Evolutionary conservation across 768 basidiomycete genomes (phyloP), one percentile per base, ranked within the genome.

Genomic region (Cubamyces sp.): DNA sequence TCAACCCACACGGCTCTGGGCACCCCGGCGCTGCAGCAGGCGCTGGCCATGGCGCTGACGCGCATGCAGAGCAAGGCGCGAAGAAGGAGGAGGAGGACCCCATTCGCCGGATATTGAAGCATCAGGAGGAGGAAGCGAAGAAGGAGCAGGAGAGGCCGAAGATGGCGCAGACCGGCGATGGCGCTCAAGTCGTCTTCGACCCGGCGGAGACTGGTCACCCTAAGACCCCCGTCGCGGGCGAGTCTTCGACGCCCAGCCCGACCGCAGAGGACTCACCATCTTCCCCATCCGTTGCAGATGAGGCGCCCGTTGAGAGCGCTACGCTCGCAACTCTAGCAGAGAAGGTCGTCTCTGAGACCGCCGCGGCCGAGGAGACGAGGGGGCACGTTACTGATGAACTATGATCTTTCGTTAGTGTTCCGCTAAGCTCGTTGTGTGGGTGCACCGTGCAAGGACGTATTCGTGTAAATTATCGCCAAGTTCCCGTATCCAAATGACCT

Each of bases 1-100:
- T 79, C 77, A 64, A 59, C 49, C 57, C 57, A 5, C 57, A 59
- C 28, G 57, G 57, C 12, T 25, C 25, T 26, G 54, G 43, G 16
- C 41, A 26, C 7, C 28, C 25, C 11, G 55, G 55, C 19, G 45
- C 41, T 8, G 25, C 40, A 18, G 77, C 77, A 74, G 78, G 77
- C 74, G 55, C 77, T 74, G 28, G 61, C 60, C 42, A 68, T 68
- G 60, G 58, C 69, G 64, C 75, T 73, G 71, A 77, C 72, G 58
- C 53, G 55, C 63, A 57, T 21, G 57, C 58, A 48, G 49, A 66
- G 54, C 68, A 63, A 52, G 52, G 26, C 37, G 61, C 60, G 54
- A 54, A 67, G 62, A 66, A 65, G 57, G 55, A 62, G 50, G 58
- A 59, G n/a, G 73, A 74, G 49, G 69, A 71, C 51, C 68, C 66